Evolutionary conservation across 1,284 basidiomycete species (phyloP), one percentile per base, ranked within the genome.

Genomic region (Tetrapyrgos nigripes): DNA sequence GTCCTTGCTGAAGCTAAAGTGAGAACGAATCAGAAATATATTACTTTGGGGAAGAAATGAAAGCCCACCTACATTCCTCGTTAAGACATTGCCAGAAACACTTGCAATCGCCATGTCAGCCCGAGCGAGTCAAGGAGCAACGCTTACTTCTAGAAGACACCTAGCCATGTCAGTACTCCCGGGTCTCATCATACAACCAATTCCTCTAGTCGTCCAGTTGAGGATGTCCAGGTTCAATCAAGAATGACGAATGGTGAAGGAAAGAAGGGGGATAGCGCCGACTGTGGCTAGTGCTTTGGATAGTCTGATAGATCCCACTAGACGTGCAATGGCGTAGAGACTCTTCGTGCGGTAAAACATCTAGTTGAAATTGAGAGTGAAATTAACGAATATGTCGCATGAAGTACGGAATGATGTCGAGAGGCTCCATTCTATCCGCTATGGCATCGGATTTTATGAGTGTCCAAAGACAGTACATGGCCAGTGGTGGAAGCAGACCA

Each of bases 171-270:
- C 67, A 6, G 61, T 57, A 37, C 62, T 64, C 37, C 68, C 69
- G 4, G 68, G 70, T 10, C 70, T 62, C 66, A 70, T 69, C 40
- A 70, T 13, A 57, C 68, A 70, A 29, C 68, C 70, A 1, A 68
- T 60, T 2, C 66, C 65, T 33, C 68, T 57, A 13, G 66, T 61
- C 43, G 49, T 50, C 65, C 65, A 70, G 24, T 64, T 54, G 26
- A 71, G 51, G 3, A 70, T 58, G 23, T 47, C 58, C 14, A 65
- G 62, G 35, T 70, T 64, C n/a, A n/a, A n/a, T 21, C 55, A 56
- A 11, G 65, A 63, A 10, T 58, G 65, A 27, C 50, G 43, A 2
- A 70, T 53, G 31, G 62, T 61, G 45, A 66, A 57, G 3, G 65
- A 50, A 1, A 70, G 44, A 33, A 66, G 53, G 8, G 58, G 62